Evolutionary conservation across 1,284 basidiomycete species (phyloP).

Genomic region (Ustilago esculenta): DNA sequence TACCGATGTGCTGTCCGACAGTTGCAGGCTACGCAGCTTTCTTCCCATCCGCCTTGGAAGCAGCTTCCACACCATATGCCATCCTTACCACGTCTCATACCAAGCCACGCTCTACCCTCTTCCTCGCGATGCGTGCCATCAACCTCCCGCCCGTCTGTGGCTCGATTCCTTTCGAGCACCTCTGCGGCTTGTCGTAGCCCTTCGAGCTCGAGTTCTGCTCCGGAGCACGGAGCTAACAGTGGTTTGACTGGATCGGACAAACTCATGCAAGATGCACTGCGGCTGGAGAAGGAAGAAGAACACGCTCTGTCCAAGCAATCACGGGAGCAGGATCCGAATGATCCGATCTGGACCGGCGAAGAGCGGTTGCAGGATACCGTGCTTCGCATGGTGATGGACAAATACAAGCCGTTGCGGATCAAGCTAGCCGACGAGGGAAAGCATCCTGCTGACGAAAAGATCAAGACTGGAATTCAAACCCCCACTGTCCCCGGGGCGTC

Average conservation of each 20-base stretch:
- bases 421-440: background rate
- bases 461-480: constrained; percentile 32
- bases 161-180: background rate
- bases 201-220: too few species aligned
- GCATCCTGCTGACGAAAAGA: constrained; percentile 47
- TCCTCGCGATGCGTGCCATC: too few species aligned
- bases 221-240: too few species aligned
- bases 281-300: constrained; percentile 23
- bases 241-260: constrained; percentile 29
- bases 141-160: too few species aligned
- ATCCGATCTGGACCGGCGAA: constrained; percentile 58
- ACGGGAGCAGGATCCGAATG: constrained; percentile 23
- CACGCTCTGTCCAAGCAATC: background rate
- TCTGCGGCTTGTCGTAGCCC: background rate
- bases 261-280: constrained; percentile 22
- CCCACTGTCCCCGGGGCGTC: constrained; percentile 17
- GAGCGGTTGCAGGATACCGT: constrained; percentile 58
- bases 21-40: too few species aligned
- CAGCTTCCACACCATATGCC: too few species aligned
- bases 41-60: too few species aligned
- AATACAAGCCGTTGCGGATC: constrained; percentile 58
- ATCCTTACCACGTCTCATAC: too few species aligned
- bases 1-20: too few species aligned
- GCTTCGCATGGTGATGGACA: constrained; percentile 63
- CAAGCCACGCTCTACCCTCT: too few species aligned